Evolutionary conservation across 2,329 filamentous ascomycete species (phyloP), one percentile per base, ranked within the genome.

Genomic region (Madurella mycetomatis): DNA sequence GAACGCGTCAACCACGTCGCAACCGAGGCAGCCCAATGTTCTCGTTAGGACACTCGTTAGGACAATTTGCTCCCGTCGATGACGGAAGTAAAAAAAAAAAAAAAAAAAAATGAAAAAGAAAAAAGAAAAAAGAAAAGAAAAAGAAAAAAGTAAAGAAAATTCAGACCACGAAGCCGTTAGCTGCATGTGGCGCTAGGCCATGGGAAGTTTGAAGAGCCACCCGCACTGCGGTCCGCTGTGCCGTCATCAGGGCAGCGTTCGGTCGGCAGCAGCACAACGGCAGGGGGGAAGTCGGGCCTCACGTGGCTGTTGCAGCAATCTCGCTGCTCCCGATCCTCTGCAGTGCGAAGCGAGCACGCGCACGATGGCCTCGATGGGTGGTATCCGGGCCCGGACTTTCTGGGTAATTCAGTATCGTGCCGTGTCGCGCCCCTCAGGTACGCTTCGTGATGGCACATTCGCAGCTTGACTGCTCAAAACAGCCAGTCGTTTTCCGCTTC

Each of bases 401-500:
- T 41, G 40, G 40, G 40, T 41, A 41, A 41, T 41, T 41, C 3
- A 4, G 13, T 17, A 5, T 41, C n/a, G 40, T 41, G 40, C 41
- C 42, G 32, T 39, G 31, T 47, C 16, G 15, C 15, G 25, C 7
- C 25, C 25, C 25, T 7, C 25, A 3, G 25, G n/a, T n/a, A n/a
- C 25, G 25, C 25, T 7, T 7, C 25, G 25, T 25, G 25, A 25
- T 25, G 25, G 25, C 25, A 7, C 25, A 25, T 25, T 25, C 25
- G 25, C 25, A 25, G 25, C 25, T 25, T 7, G 25, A 25, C 25
- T 51, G 16, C 31, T 47, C 40, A 31, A 50, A 18, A 47, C 47
- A 18, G 39, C 47, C 48, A 42, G 48, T 16, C 42, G 43, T 39
- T 54, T 41, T 50, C 31, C 11, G 17, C 7, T 44, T 55, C 16